Percentiles rank a stretch among this genome's conserved stretches.
These are phyloP conservation scores for Aspergillus transmontanensis DNA, from an alignment of 2,329 filamentous ascomycete genomes.

Conservation along the genomic window DNA sequence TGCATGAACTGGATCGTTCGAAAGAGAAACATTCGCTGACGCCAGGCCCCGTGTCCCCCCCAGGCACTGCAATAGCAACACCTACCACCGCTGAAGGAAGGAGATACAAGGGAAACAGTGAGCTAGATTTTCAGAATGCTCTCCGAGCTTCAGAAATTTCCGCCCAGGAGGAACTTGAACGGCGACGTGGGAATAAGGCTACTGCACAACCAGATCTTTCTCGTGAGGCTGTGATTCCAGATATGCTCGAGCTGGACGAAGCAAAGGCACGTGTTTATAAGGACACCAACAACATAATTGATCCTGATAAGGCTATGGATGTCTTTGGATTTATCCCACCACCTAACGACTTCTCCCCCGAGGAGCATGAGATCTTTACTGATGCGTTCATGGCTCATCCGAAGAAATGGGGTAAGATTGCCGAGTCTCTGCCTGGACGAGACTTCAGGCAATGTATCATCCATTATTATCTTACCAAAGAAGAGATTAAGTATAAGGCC, in stretches of 20 bases:
- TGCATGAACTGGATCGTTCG: conserved; percentile 46
- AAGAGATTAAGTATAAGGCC: conserved; percentile 53
- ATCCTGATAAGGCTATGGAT: conserved; percentile 41
- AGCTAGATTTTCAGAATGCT: conserved; percentile 52
- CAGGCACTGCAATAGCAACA: conserved; percentile 33
- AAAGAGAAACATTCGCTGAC: conserved; percentile 42
- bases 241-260: conserved; percentile 49
- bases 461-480: conserved; percentile 55
- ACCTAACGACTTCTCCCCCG: conserved; percentile 50
- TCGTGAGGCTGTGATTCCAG: conserved; percentile 50
- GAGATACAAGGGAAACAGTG: conserved; percentile 51
- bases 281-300: conserved; percentile 49
- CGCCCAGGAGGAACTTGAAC: conserved; percentile 50
- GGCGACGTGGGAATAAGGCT: conserved; percentile 45
- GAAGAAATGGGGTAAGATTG: conserved; percentile 56
- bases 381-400: conserved; percentile 51
- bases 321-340: conserved; percentile 50
- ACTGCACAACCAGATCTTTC: conserved; percentile 48
- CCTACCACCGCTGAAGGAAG: conserved; percentile 42
- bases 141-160: conserved; percentile 52
- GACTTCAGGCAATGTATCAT: conserved; percentile 53
- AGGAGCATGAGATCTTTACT: conserved; percentile 50
- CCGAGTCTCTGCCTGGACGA: conserved; percentile 48
- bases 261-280: conserved; percentile 44
- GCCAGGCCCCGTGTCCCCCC: conserved; percentile 39